Conservation (phyloP, 192 early-diverging fungal species). For the Dimargaris cristalligena region DNA sequence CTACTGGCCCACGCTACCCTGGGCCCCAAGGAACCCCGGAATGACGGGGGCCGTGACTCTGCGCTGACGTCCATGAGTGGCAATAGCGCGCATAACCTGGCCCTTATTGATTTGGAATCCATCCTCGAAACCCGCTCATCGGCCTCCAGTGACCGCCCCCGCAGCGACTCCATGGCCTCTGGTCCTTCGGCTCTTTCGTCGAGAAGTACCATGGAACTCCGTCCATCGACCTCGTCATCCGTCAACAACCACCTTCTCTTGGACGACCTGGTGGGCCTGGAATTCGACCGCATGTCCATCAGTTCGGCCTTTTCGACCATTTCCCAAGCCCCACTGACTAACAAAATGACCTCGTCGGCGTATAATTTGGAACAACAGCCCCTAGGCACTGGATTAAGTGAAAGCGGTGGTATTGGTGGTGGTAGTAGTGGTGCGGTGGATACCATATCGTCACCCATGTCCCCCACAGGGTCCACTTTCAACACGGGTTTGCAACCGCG, state of each 20-base stretch:
- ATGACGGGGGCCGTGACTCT: background rate
- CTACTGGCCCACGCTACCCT: background rate
- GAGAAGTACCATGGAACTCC: background rate
- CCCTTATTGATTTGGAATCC: slow-evolving; percentile 20
- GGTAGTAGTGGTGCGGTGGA: too few species aligned
- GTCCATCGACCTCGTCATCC: background rate
- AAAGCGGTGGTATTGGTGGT: too few species aligned
- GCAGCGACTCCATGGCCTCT: too few species aligned
- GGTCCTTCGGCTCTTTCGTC: too few species aligned
- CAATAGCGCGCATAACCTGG: background rate
- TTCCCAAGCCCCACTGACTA: background rate
- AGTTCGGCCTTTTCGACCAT: background rate
- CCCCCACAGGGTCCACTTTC: too few species aligned
- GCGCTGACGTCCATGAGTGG: background rate
- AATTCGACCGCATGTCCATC: slow-evolving; percentile 14
- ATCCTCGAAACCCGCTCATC: slow-evolving; percentile 5
- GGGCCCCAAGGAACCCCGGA: too few species aligned
- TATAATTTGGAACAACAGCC: too few species aligned
- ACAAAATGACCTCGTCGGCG: too few species aligned
- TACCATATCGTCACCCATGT: too few species aligned
- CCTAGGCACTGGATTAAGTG: too few species aligned
- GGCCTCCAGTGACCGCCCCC: too few species aligned
- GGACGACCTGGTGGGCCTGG: slow-evolving; percentile 22
- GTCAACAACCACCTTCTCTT: slow-evolving; percentile 12
- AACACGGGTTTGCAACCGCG: too few species aligned